phyloP scores from a whole-genome alignment of 805 yeast genomes.

The Brettanomyces sp. region DNA sequence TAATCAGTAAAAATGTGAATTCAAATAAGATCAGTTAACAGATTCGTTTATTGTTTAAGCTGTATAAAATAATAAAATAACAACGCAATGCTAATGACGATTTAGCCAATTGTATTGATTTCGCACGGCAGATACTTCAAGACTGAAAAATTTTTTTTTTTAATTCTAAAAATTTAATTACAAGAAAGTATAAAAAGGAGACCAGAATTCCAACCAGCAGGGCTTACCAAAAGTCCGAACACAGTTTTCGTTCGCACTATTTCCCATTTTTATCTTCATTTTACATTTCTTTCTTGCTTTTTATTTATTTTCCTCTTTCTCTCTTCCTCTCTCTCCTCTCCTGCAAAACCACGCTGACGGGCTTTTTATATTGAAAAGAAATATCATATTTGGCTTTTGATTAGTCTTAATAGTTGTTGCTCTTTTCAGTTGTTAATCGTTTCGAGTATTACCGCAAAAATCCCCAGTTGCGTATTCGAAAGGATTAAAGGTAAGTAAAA shows the following conservation, averaged over 20 bases:
- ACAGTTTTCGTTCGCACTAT: neutral
- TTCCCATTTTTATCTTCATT: neutral
- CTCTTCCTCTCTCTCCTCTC: constrained; percentile 11
- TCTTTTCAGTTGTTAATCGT: neutral
- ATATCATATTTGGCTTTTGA: neutral
- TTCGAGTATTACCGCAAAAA: neutral
- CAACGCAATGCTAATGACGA: no score
- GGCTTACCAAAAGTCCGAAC: neutral
- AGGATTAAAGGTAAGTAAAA: constrained; percentile 1
- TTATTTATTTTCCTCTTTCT: constrained; percentile 4
- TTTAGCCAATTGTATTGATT: no score
- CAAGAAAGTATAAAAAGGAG: neutral
- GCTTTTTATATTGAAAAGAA: constrained; percentile 2
- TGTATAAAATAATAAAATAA: no score
- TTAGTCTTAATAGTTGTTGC: neutral
- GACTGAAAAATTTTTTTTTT: no score
- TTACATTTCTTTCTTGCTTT: neutral
- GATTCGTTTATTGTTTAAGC: no score
- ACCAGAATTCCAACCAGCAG: neutral
- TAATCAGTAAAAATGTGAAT: no score
- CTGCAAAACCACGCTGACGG: constrained; percentile 10
- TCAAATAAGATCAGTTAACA: no score
- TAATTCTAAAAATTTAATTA: no score
- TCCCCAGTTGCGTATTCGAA: neutral
- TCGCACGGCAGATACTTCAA: no score